Evolutionary conservation across 2,329 filamentous ascomycete species (phyloP), one percentile per base, ranked within the genome.

Genomic region (Helicocarpus griseus): DNA sequence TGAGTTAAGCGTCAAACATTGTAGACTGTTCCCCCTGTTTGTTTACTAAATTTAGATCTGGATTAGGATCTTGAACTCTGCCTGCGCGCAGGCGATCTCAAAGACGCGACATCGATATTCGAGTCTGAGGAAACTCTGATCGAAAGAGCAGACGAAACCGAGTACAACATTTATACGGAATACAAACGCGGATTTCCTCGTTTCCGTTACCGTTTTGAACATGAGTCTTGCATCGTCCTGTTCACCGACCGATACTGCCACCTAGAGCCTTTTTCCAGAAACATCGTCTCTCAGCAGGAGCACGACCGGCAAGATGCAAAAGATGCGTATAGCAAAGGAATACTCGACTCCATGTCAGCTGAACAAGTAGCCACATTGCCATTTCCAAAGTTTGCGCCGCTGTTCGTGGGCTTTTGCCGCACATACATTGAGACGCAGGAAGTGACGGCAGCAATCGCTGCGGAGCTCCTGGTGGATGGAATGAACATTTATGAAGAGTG

Each of bases 231-330:
- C 21, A 33, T 59, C 14, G 54, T 58, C 17, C 50, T 57, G n/a
- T 57, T 59, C 41, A 51, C 54, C 4, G 57, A 53, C 29, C 29
- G 48, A 22, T 49, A 53, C 8, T 60, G 48, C 44, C 52, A 54
- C 40, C 46, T 61, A 13, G 44, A 56, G 14, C 55, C 56, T 11
- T 33, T 60, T 26, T 44, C 52, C 39, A 45, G 53, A 48, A 40
- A 53, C 41, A 19, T 50, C 5, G 35, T 51, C 33, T 33, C 17
- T 33, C 40, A 17, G 5, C 21, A 44, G 22, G 52, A 52, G 24
- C 49, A 49, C n/a, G n/a, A n/a, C 5, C 33, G 62, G 93, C 95
- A 70, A 95, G 95, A 0, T 86, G 86, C 47, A 83, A 77, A 0
- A 94, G 73, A 0, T n/a, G n/a, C n/a, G 95, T 74, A 8, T 77